Base-by-base conservation (phyloP, 2,329 filamentous ascomycete genomes). In the Clarireedia sp. region DNA sequence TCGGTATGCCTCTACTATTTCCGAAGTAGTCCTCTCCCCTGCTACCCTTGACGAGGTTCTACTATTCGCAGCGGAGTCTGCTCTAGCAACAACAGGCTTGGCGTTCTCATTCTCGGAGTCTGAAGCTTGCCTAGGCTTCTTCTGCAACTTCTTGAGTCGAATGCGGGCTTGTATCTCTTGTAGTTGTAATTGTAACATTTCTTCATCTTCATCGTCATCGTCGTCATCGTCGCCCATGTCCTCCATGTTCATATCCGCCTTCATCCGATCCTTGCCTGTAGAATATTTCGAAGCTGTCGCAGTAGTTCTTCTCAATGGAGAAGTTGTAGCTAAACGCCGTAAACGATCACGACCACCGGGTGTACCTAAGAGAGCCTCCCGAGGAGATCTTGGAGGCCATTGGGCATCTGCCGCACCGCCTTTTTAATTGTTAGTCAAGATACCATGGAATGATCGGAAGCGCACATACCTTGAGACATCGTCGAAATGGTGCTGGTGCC, bases 121-220 rank as follows among this genome's bases (percentile, higher is more conserved):
- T 46, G 62, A 64, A 54, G 64, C 43, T 61, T 72, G 59, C 57
- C 67, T 60, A 56, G 75, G 72, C 66, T 77, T 81, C 67, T 85
- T 85, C 69, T 94, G 88, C 14, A 97, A 74, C 66, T 86, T 90
- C 71, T 96, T 97, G 61, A 97, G 72, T 70, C 86, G 94, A 51
- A 97, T 73, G 58, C 87, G 85, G 6, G 91, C 90, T 70, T 97
- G 86, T 57, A 99, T 95, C 54, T 89, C 90, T 61, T 91, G 85
- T 5, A 97, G 75, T 68, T 95, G 85, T 59, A 99, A 74, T 67
- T 95, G 83, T 36, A 97, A 73, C 1, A 84, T 95, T 74, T 97
- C 91, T 70, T 96, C 92, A 33, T 33, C 29, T 12, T 33, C 29
- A 63, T 95, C 91, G 6, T 95, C 81, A n/a, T 82, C 79, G 8